Conservation (phyloP, 441 rosid species). For the Mallotus repandus region DNA sequence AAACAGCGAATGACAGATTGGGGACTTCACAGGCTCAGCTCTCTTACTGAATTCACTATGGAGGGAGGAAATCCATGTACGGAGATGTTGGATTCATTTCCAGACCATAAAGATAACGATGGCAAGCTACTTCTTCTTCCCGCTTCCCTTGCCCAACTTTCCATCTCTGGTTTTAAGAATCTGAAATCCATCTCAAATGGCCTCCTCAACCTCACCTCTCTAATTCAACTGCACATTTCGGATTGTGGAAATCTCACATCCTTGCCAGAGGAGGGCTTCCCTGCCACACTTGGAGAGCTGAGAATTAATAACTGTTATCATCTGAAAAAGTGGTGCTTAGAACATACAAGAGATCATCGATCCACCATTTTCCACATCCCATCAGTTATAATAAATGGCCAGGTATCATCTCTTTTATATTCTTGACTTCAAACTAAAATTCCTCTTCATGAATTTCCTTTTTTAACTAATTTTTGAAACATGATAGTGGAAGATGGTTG, state of each 20-base stretch:
- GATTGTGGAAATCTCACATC: conserved; percentile 15
- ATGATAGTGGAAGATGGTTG: too few relatives aligned
- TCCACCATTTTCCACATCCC: conserved; percentile 15
- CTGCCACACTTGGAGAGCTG: conserved; percentile 12
- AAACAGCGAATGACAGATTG: conserved; percentile 6
- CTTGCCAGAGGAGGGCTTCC: conserved; percentile 19
- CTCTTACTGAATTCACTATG: not conserved
- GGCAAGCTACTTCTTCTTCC: conserved; percentile 21
- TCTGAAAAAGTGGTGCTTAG: not conserved
- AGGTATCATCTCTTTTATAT: too few relatives aligned
- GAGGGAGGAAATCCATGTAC: not conserved
- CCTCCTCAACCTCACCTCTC: too few relatives aligned
- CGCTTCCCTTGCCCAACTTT: not conserved
- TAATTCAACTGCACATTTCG: not conserved
- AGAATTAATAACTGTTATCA: not conserved
- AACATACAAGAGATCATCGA: not conserved
- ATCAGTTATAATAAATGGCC: too few relatives aligned
- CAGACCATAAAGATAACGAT: not conserved
- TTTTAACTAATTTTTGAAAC: too few relatives aligned
- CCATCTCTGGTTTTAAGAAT: not conserved
- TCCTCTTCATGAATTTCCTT: too few relatives aligned
- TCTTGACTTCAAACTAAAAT: too few relatives aligned
- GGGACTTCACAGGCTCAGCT: conserved; percentile 21
- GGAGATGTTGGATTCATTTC: conserved; percentile 11
- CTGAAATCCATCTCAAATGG: too few relatives aligned